A percentile compares a stretch with the other conserved stretches of the same genome.
These are phyloP conservation scores for Pittosporum tobira DNA, from an alignment of 129 eudicot genomes.

Conservation along the genomic window DNA sequence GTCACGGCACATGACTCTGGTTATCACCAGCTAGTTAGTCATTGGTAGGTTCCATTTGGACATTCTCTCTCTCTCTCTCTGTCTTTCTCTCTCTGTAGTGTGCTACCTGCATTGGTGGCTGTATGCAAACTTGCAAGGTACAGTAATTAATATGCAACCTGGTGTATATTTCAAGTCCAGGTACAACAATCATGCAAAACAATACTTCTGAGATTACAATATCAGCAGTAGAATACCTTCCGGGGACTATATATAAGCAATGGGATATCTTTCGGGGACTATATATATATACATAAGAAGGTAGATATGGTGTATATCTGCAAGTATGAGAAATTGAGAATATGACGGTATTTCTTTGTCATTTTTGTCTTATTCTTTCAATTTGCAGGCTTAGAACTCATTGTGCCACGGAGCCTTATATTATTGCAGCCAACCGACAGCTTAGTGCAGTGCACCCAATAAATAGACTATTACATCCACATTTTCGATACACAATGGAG, in stretches of 20 bases:
- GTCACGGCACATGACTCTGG: constrained; percentile 84
- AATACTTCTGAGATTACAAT: neutral
- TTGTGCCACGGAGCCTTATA: constrained; percentile 59
- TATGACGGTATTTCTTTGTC: neutral
- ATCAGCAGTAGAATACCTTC: neutral
- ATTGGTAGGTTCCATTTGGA: constrained; percentile 22
- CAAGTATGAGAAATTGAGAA: neutral
- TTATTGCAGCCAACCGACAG: constrained; percentile 63
- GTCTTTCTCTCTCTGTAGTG: too few relatives aligned
- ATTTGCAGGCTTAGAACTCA: constrained; percentile 71
- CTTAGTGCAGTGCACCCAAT: constrained; percentile 74
- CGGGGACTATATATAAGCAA: neutral
- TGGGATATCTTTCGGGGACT: neutral
- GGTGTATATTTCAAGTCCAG: too few relatives aligned
- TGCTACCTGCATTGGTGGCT: too few relatives aligned
- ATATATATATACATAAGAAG: neutral
- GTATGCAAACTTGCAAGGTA: too few relatives aligned
- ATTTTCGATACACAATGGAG: constrained; percentile 74
- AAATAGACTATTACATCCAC: constrained; percentile 50
- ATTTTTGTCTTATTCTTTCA: too few relatives aligned
- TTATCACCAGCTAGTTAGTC: constrained; percentile 66
- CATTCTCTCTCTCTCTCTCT: constrained; percentile 2
- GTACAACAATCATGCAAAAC: too few relatives aligned
- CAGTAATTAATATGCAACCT: too few relatives aligned
- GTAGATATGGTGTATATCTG: neutral